phyloP scores from a whole-genome alignment of 192 early-diverging fungal genomes.

The Coemansia sp. region DNA sequence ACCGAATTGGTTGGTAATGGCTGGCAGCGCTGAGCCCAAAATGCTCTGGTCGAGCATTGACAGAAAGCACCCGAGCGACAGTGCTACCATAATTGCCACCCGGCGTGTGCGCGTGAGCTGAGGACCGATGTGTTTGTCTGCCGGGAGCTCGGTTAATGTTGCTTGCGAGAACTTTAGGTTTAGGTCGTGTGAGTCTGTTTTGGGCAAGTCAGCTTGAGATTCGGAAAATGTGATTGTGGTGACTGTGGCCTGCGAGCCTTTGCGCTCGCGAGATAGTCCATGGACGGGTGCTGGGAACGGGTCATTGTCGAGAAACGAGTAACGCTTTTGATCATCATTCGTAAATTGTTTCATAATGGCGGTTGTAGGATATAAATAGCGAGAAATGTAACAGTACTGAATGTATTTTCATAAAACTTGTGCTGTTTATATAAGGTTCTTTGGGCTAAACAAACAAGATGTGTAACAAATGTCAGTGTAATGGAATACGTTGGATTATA shows the following conservation, averaged over 20 bases:
- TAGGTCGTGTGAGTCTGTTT: background rate
- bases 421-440: no score
- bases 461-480: no score
- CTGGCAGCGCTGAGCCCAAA: slow-evolving; percentile 62
- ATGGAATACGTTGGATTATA: no score
- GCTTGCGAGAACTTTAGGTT: slow-evolving; percentile 22
- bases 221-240: slow-evolving; percentile 8
- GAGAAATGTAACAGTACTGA: background rate
- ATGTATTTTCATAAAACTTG: background rate
- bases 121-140: background rate
- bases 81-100: slow-evolving; percentile 26
- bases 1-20: slow-evolving; percentile 60
- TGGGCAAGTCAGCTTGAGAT: background rate
- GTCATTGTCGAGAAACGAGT: slow-evolving; percentile 19
- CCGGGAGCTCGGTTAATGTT: slow-evolving; percentile 20
- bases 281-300: background rate
- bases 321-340: background rate
- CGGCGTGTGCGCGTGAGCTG: slow-evolving; percentile 18
- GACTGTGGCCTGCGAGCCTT: slow-evolving; percentile 7
- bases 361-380: slow-evolving; percentile 1
- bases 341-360: slow-evolving; percentile 5
- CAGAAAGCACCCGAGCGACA: slow-evolving; percentile 57
- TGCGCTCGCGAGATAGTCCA: background rate
- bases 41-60: slow-evolving; percentile 69
- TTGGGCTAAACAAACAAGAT: no score